A percentile compares a stretch with the other conserved stretches of the same genome.
These are phyloP conservation scores for Logfia minima DNA, from an alignment of 129 eudicot species.

Conservation along the genomic window DNA sequence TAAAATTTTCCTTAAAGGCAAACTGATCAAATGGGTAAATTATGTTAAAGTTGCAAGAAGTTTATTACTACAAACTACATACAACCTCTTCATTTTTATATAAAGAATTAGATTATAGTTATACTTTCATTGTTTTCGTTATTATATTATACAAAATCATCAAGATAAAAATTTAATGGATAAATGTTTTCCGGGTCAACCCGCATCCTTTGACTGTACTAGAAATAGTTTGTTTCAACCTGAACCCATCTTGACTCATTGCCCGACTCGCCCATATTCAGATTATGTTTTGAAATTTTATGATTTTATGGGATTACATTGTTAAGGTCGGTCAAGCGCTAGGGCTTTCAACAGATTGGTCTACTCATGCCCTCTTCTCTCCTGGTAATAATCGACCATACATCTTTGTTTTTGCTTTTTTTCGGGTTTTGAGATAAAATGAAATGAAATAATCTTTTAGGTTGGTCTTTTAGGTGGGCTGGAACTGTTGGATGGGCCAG, in stretches of 20 bases:
- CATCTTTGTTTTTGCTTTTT: not conserved
- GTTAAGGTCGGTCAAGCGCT: constrained; percentile 84
- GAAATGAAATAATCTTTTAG: not conserved
- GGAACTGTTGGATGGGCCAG: constrained; percentile 83
- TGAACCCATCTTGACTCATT: not conserved
- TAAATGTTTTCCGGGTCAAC: not conserved
- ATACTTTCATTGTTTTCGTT: not conserved
- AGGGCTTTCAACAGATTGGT: constrained; percentile 86
- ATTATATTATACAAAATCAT: not conserved
- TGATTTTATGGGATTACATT: not conserved
- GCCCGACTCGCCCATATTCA: not conserved
- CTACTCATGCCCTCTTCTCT: constrained; percentile 69
- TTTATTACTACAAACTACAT: not conserved
- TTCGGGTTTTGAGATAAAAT: not conserved
- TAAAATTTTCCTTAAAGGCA: not conserved
- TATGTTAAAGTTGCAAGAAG: not conserved
- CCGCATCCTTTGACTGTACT: not conserved
- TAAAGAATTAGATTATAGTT: not conserved
- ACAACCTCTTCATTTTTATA: not conserved
- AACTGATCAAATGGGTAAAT: not conserved
- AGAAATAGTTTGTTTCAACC: not conserved
- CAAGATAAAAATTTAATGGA: too few species aligned
- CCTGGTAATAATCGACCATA: constrained; percentile 48
- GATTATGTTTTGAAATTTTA: not conserved
- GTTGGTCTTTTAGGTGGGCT: constrained; percentile 60